phyloP scores from a whole-genome alignment of 257 asterid genomes.

The Ilex aquifolium region DNA sequence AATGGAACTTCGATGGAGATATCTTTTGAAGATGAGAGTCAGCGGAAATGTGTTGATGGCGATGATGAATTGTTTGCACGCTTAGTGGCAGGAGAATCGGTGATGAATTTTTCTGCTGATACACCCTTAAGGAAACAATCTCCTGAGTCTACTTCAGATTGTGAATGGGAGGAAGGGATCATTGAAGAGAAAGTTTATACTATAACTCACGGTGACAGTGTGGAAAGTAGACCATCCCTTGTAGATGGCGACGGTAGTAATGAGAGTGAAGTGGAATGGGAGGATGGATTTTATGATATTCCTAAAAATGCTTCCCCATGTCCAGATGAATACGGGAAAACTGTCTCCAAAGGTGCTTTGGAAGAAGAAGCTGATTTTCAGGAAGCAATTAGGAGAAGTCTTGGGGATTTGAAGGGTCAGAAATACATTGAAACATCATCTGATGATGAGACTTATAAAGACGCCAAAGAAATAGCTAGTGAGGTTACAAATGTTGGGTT shows the following conservation, averaged over 20 bases:
- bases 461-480: constrained; percentile 19
- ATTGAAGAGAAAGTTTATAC: constrained; percentile 26
- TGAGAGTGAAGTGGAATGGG: constrained; percentile 74
- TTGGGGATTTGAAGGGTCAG: constrained; percentile 37
- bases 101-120: constrained; percentile 34
- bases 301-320: constrained; percentile 28
- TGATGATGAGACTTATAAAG: constrained; percentile 19
- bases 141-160: constrained; percentile 42
- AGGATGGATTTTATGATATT: constrained; percentile 56
- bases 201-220: constrained; percentile 11
- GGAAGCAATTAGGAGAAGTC: constrained; percentile 78
- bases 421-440: constrained; percentile 18
- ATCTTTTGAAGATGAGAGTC: constrained; percentile 57
- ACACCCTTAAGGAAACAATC: constrained; percentile 28
- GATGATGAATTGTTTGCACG: constrained; percentile 67
- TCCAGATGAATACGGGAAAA: constrained; percentile 27
- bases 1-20: constrained; percentile 64
- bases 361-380: constrained; percentile 69
- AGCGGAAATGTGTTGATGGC: constrained; percentile 25
- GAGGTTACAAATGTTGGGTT: constrained; percentile 15
- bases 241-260: constrained; percentile 32
- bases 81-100: constrained; percentile 67
- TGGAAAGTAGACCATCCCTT: constrained; percentile 14
- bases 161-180: constrained; percentile 73
- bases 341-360: constrained; percentile 43